Evolutionary conservation across 306 rosid species (phyloP), one percentile per base, ranked within the genome.

Genomic region (Vachellia pachyceras): DNA sequence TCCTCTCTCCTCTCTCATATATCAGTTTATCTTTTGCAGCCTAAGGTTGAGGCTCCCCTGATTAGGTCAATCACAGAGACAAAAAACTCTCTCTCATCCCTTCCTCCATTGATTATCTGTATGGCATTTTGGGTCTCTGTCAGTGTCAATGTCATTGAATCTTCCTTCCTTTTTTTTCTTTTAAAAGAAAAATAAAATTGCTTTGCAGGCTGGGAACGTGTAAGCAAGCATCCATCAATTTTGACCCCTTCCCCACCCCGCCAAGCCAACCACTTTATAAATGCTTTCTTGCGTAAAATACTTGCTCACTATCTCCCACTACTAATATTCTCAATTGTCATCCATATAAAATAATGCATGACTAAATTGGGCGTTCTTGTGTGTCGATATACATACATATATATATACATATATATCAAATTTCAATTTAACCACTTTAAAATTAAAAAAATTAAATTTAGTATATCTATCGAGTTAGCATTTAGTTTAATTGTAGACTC

Each of bases 261-360:
- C n/a, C 57, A 80, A 87, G 22, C 90, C 90, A 85, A 80, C 88
- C 13, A 90, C 88, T 80, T 85, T 85, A 55, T n/a, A 80, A 25
- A 69, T 63, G 79, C 72, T 17, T 40, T 49, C 80, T 80, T 46
- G 64, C 65, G 77, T 84, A 52, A 25, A 74, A 49, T 68, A 85
- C 82, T 87, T 87, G 94, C 97, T 91, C 90, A 3, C 85, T 60
- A 78, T 58, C 65, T 23, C 92, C 96, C 85, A 71, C 82, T 29
- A 71, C 82, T 29, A 13, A 13, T 0, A 63, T 35, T 64, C 40
- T 18, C 11, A 7, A 58, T 9, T 58, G 22, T 5, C 45, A 17
- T 7, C 15, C 44, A 17, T 15, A 64, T 15, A 64, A 14, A 64
- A 13, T 11, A 25, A 25, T 29, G 2, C 1, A 29, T 29, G 33